phyloP scores from a whole-genome alignment of 306 rosid species.

The Aeschynomene evenia region DNA sequence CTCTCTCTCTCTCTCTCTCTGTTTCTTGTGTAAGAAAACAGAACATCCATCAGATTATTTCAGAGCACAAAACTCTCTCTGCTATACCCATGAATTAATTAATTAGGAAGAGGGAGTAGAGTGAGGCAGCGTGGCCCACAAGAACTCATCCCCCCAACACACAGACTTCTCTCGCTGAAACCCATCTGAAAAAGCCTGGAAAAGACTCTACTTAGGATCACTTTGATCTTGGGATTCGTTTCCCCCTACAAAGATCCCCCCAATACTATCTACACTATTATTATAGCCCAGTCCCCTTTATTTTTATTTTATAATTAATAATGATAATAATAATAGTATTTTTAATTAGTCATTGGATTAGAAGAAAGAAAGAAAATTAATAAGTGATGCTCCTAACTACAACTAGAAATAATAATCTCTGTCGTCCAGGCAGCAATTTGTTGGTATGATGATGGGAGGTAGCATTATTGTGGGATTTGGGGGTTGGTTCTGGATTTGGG shows the following conservation, averaged over 20 bases:
- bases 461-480: conserved; percentile 17
- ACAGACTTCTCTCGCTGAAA: conserved; percentile 36
- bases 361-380: not conserved
- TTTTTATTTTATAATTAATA: too few relatives aligned
- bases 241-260: conserved; percentile 35
- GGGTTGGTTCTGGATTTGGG: not conserved
- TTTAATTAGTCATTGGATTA: not conserved
- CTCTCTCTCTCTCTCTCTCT: not conserved
- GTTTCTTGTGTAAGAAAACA: not conserved
- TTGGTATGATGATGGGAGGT: too few relatives aligned
- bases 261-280: not conserved
- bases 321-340: too few relatives aligned
- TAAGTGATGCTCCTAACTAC: too few relatives aligned
- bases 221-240: conserved; percentile 55
- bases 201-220: conserved; percentile 51
- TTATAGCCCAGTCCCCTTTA: too few relatives aligned
- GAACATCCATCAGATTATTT: not conserved
- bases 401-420: not conserved
- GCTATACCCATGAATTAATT: not conserved
- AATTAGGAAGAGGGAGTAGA: not conserved
- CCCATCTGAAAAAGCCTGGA: conserved; percentile 69
- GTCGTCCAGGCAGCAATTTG: too few relatives aligned
- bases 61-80: conserved; percentile 20
- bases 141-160: conserved; percentile 31
- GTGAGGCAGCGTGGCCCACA: conserved; percentile 22